Conservation (phyloP, 208 protist species). For the Porcisia deanei region DNA sequence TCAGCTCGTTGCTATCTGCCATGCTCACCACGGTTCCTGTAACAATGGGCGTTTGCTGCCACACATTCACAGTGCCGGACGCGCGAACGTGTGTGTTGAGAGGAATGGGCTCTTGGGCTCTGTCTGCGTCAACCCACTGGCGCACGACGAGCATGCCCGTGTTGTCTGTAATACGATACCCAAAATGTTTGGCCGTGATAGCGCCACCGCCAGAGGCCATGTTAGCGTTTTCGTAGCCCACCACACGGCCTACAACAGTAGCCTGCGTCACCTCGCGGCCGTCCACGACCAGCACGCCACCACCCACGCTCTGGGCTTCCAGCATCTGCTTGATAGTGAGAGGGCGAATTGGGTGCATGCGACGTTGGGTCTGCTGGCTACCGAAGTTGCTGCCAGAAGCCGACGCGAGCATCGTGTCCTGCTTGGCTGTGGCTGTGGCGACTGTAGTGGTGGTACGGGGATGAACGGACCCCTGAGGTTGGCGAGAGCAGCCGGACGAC, state of each 20-base stretch:
- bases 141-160: constrained; percentile 80
- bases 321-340: constrained; percentile 91
- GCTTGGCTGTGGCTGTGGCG: neutral
- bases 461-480: neutral
- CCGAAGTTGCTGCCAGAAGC: constrained; percentile 41
- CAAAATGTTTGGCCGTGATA: constrained; percentile 87
- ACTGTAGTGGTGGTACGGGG: neutral
- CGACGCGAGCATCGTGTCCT: constrained; percentile 12
- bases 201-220: constrained; percentile 47
- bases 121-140: constrained; percentile 82
- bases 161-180: constrained; percentile 86
- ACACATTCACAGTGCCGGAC: constrained; percentile 87
- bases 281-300: constrained; percentile 86
- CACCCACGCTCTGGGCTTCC: constrained; percentile 81
- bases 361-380: constrained; percentile 63
- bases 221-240: constrained; percentile 78
- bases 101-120: constrained; percentile 63
- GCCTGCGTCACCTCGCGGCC: constrained; percentile 89
- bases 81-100: constrained; percentile 82
- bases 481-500: neutral
- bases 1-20: constrained; percentile 90
- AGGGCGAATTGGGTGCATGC: constrained; percentile 83
- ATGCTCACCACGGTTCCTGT: constrained; percentile 84
- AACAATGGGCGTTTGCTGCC: constrained; percentile 78
- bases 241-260: constrained; percentile 78